Percentiles rank a stretch among this genome's conserved stretches.
Evolutionary conservation across 371 early-diverging fungal genomes (phyloP).

Genomic region (Blakeslea trispora): DNA sequence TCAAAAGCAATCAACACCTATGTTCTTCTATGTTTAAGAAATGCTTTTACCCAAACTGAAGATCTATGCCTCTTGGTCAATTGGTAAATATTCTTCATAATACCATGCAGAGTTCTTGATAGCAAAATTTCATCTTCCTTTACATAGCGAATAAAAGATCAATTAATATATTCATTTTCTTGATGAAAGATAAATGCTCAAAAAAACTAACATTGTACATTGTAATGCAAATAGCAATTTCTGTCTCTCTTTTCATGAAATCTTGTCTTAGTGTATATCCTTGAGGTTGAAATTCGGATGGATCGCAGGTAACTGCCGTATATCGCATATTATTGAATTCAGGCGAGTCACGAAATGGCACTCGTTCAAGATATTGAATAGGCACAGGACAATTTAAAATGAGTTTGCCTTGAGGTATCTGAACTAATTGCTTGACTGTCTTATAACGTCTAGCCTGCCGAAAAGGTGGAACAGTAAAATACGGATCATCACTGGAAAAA

Average conservation of each 20-base stretch:
- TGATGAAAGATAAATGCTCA: not conserved
- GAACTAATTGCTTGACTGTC: conserved; percentile 49
- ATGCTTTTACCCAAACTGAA: conserved; percentile 40
- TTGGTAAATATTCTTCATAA: conserved; percentile 88
- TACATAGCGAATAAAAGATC: no score
- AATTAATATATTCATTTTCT: no score
- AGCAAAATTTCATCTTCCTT: conserved; percentile 87
- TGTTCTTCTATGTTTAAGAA: no score
- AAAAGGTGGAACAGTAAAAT: not conserved
- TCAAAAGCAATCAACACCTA: no score
- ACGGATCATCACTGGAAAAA: no score
- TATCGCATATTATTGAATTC: conserved; percentile 80
- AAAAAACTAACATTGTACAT: conserved; percentile 79
- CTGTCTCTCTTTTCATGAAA: conserved; percentile 71
- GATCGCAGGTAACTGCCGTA: conserved; percentile 76
- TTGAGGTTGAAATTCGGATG: conserved; percentile 72
- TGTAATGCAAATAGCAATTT: conserved; percentile 85
- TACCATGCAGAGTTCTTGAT: conserved; percentile 80
- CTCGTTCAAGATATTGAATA: conserved; percentile 52
- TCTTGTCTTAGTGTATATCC: conserved; percentile 83
- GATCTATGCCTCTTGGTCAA: conserved; percentile 75
- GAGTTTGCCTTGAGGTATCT: conserved; percentile 68
- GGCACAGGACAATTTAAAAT: conserved; percentile 78
- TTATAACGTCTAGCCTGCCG: conserved; percentile 49
- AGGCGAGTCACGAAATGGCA: conserved; percentile 54